Evolutionary conservation across 345 rosid genomes (phyloP).

Genomic region (Aegle marmelos): DNA sequence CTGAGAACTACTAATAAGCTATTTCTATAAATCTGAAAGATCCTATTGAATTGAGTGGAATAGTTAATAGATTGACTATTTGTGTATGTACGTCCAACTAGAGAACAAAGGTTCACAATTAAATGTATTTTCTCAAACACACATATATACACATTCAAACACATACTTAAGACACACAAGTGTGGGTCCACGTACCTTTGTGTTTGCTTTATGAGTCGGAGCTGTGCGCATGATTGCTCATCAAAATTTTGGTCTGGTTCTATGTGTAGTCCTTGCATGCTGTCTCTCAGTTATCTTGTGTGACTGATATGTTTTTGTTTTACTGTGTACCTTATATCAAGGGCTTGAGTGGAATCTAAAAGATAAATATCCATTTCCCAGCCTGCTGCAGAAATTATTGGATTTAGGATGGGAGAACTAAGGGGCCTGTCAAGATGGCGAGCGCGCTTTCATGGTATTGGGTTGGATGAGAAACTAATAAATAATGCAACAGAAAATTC

Average conservation of each 20-base stretch:
- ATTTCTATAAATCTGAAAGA: background rate
- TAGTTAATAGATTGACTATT: background rate
- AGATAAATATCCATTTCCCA: constrained; percentile 40
- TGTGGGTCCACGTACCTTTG: background rate
- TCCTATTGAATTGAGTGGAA: constrained; percentile 2
- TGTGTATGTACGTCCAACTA: background rate
- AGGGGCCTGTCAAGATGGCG: constrained; percentile 94
- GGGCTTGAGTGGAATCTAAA: constrained; percentile 34
- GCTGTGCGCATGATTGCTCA: background rate
- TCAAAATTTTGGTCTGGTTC: background rate
- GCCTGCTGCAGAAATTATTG: constrained; percentile 97
- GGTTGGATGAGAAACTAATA: constrained; percentile 71
- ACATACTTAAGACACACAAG: background rate
- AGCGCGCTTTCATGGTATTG: constrained; percentile 70
- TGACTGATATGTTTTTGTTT: constrained; percentile 16
- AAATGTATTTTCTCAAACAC: background rate
- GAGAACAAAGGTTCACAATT: background rate
- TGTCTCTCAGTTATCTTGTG: constrained; percentile 4
- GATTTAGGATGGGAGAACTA: constrained; percentile 92
- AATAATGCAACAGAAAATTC: constrained; percentile 67
- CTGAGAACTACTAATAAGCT: background rate
- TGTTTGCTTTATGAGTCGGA: background rate
- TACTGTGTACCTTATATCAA: constrained; percentile 16
- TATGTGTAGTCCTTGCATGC: background rate
- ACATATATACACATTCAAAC: background rate